phyloP scores from a whole-genome alignment of 352 stramenopile species.

The Globisporangium rhizosaccharum region DNA sequence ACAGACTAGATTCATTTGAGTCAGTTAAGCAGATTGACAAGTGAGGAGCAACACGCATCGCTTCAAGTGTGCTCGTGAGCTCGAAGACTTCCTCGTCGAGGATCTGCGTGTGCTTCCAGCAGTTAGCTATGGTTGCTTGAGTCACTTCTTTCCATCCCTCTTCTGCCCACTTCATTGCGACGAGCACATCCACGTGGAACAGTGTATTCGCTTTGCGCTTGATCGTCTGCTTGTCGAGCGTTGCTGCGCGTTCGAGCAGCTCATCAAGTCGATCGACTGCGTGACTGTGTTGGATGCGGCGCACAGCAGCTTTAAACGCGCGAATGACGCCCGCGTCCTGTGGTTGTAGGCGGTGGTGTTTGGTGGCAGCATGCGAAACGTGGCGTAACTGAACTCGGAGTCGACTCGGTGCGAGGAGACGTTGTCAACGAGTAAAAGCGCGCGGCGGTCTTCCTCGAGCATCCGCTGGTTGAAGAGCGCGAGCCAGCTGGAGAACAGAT shows the following conservation, averaged over 20 bases:
- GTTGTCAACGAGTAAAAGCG: slow-evolving; percentile 3
- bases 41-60: too few relatives aligned
- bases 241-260: too few relatives aligned
- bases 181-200: too few relatives aligned
- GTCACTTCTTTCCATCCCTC: too few relatives aligned
- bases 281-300: too few relatives aligned
- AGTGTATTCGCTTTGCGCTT: too few relatives aligned
- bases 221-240: too few relatives aligned
- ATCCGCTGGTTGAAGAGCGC: neutral
- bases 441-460: neutral
- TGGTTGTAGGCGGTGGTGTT: slow-evolving; percentile 15
- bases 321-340: neutral
- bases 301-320: too few relatives aligned
- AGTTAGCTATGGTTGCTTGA: too few relatives aligned
- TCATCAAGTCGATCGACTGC: too few relatives aligned
- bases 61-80: neutral
- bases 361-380: neutral
- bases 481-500: neutral
- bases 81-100: neutral
- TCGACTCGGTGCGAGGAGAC: slow-evolving; percentile 1
- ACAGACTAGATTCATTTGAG: slow-evolving; percentile 18
- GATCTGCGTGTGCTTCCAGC: too few relatives aligned
- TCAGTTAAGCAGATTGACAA: neutral
- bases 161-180: too few relatives aligned
- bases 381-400: neutral